Evolutionary conservation across 495 filamentous ascomycete species (phyloP).

Genomic region (Penicillium bialowiezense): DNA sequence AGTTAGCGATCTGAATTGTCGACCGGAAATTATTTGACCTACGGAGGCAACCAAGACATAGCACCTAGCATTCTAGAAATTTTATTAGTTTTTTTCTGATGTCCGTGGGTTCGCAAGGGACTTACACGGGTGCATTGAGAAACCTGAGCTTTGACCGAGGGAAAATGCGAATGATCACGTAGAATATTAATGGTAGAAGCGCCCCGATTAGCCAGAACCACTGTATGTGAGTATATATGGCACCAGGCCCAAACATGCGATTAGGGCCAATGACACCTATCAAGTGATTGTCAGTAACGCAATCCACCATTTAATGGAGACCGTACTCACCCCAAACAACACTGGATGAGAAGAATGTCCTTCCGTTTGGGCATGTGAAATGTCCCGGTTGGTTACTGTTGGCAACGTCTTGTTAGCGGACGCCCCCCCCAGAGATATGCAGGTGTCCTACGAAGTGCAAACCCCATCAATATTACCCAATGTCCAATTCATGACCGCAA

Average conservation of each 20-base stretch:
- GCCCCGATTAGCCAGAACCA: constrained; percentile 56
- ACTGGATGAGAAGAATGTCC: constrained; percentile 59
- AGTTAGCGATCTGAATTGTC: neutral
- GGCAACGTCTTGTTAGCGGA: neutral
- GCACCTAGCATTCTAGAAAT: constrained; percentile 54
- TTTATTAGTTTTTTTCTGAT: neutral
- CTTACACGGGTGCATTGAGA: constrained; percentile 50
- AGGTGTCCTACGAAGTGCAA: constrained; percentile 48
- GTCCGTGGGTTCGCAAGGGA: neutral
- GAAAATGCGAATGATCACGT: constrained; percentile 42
- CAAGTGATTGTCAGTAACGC: neutral
- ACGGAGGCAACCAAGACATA: constrained; percentile 51
- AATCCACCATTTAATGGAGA: neutral
- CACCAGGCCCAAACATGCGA: constrained; percentile 58
- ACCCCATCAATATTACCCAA: constrained; percentile 54
- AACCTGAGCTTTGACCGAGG: constrained; percentile 45
- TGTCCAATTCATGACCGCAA: constrained; percentile 57
- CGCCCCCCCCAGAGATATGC: neutral
- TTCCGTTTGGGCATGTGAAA: constrained; percentile 60
- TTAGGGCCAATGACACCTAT: constrained; percentile 58
- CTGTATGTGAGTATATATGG: constrained; percentile 55
- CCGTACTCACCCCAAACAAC: constrained; percentile 45
- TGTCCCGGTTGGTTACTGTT: constrained; percentile 25
- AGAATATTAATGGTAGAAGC: constrained; percentile 48
- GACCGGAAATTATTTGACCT: neutral